Evolutionary conservation across 2,329 filamentous ascomycete species (phyloP), one percentile per base, ranked within the genome.

Genomic region (Aureobasidium sp.): DNA sequence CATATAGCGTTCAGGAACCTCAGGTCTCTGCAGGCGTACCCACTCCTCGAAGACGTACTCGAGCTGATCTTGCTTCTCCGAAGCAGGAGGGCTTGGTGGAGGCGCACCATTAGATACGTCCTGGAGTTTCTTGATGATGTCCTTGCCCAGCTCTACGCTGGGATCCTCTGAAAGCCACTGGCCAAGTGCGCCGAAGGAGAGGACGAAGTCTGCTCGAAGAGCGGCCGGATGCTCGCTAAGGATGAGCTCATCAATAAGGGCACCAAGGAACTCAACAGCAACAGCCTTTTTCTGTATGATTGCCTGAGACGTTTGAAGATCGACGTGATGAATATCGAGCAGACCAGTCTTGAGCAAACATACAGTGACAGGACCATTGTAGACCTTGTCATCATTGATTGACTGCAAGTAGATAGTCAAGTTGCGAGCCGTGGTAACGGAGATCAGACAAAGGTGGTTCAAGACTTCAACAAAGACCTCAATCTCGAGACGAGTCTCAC

Each of bases 11-110:
- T 91, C 88, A 4, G 87, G 86, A 4, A 87, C 85, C 67, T 87
- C 85, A n/a, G 85, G 82, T 68, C 91, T 90, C 73, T 88, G 88
- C 8, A 97, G 82, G 63, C 88, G 86, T 31, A 93, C 84, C 94
- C 94, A 99, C 76, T 99, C 94, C 47, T 93, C 91, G 70, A 99
- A 97, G 22, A 97, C 82, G 71, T 99, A 97, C 68, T 95, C 91
- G 75, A 96, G 85, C 72, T 97, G 91, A 64, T 96, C 90, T 65
- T 86, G 85, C 67, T 86, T 86, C 35, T 83, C 79, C 17, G 79
- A 75, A 15, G 50, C 52, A 54, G 84, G 81, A 62, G 87, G 83
- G 24, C 81, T 84, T 33, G 79, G 76, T 17, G 57, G 57, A n/a
- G 57, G 45, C 58, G 80, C 74, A 60, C 80, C 73, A 66, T 81